Percentiles rank a stretch among this genome's conserved stretches.
These are phyloP conservation scores for Neurospora sp. DNA, from an alignment of 2,329 filamentous ascomycete species.

Conservation along the genomic window DNA sequence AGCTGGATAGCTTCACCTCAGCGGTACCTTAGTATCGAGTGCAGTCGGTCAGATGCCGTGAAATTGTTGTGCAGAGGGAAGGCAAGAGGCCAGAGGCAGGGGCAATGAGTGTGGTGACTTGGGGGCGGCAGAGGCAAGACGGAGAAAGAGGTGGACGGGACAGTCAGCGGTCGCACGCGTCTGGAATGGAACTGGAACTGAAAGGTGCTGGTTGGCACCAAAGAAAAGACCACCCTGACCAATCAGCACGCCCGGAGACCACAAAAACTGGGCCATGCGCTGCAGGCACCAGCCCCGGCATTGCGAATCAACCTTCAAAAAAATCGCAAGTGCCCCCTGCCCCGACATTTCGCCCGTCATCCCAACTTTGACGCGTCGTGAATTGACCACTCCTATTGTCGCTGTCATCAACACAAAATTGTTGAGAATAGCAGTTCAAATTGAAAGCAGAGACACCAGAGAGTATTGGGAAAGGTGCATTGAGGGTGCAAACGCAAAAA, in stretches of 20 bases:
- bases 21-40: background rate
- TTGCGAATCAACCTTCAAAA: slow-evolving; percentile 17
- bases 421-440: background rate
- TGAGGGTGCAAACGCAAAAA: background rate
- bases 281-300: slow-evolving; percentile 14
- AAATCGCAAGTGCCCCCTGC: slow-evolving; percentile 7
- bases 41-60: background rate
- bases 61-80: background rate
- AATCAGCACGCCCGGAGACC: background rate
- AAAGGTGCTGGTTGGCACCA: background rate
- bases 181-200: background rate
- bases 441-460: background rate
- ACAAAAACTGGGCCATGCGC: slow-evolving; percentile 3
- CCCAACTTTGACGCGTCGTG: background rate
- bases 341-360: background rate
- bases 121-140: background rate
- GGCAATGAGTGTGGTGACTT: background rate
- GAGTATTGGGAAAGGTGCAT: background rate
- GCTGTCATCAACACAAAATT: background rate
- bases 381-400: background rate
- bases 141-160: background rate
- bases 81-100: background rate
- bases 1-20: background rate
- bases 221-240: background rate
- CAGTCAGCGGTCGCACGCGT: slow-evolving; percentile 1